Evolutionary conservation across 805 yeast species (phyloP), one percentile per base, ranked within the genome.

Genomic region (Suhomyces kilbournensis): DNA sequence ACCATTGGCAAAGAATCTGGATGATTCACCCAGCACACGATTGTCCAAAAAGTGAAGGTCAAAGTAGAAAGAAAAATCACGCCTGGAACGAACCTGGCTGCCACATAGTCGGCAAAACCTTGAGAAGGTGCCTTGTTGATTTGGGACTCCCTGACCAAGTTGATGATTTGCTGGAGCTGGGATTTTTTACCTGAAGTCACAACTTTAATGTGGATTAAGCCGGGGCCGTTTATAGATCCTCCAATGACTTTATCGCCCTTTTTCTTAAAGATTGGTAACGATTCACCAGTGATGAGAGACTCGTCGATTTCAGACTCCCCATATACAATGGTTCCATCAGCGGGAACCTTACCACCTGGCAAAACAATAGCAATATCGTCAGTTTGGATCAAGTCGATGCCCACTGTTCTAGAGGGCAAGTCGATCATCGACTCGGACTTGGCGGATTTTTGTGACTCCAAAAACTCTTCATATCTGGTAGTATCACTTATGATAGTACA

Each of bases 231-330:
- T 43, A 93, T 81, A 1, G 97, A 86, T 0, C 99, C 99, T 12
- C 97, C 97, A 64, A 88, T 83, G 1, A 94, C 87, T 2, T 60
- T 55, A 34, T 85, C 85, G 2, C 90, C 91, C 1, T 60, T 60
- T 2, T 49, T 61, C 61, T 93, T 94, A 40, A 72, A 67, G 0
- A 92, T 84, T 1, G 97, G 92, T 39, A 81, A 64, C 0, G 96
- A 82, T 69, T 94, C 99, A 47, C 99, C 99, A 0, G 99, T 93
- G 51, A 94, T 75, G 22, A 92, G 71, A 2, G 97, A 86, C 69
- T 94, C 99, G 63, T 92, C 93, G 30, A 90, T 79, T 61, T 88
- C 96, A 0, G 97, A 81, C 52, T 80, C 80, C 7, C 99, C 99
- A 56, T 76, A 76, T 1, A 87, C 70, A 15, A 96, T 84, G 7